phyloP scores from a whole-genome alignment of 805 yeast genomes.

The Zygosaccharomyces rouxii region DNA sequence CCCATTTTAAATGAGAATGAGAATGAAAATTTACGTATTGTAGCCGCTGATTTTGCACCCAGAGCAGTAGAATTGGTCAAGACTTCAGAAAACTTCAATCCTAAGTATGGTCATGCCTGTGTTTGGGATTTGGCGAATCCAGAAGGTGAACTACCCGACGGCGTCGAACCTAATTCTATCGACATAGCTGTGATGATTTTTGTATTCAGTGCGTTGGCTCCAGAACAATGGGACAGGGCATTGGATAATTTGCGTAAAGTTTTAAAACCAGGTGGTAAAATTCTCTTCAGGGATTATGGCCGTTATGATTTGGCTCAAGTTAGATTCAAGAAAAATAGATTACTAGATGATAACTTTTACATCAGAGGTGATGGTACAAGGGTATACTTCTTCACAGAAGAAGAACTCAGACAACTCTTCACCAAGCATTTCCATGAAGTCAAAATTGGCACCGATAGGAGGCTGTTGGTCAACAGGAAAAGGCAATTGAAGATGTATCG shows the following conservation, averaged over 20 bases:
- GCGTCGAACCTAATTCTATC: constrained; percentile 72
- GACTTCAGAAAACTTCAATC: constrained; percentile 54
- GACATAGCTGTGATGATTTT: constrained; percentile 94
- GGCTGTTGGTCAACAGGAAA: constrained; percentile 87
- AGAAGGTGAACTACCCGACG: constrained; percentile 73
- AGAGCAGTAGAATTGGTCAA: constrained; percentile 86
- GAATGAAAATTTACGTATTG: constrained; percentile 66
- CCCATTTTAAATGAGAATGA: constrained; percentile 82
- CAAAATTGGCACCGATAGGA: constrained; percentile 82
- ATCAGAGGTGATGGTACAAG: constrained; percentile 97
- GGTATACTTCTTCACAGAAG: constrained; percentile 95
- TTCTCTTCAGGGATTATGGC: constrained; percentile 90
- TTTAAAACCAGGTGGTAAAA: constrained; percentile 89
- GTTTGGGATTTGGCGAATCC: constrained; percentile 94
- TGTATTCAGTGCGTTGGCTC: constrained; percentile 87
- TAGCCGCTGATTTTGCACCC: constrained; percentile 86
- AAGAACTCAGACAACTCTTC: constrained; percentile 76
- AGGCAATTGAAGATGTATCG: constrained; percentile 92
- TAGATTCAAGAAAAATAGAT: constrained; percentile 81
- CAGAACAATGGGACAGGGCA: constrained; percentile 86
- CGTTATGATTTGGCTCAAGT: constrained; percentile 94
- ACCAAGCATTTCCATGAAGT: constrained; percentile 58
- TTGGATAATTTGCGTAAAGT: constrained; percentile 62
- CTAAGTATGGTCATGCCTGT: constrained; percentile 66
- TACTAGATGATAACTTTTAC: constrained; percentile 88